These are phyloP conservation scores for Blastocystis sp. DNA, from an alignment of 352 stramenopile genomes.

Conservation along the genomic window DNA sequence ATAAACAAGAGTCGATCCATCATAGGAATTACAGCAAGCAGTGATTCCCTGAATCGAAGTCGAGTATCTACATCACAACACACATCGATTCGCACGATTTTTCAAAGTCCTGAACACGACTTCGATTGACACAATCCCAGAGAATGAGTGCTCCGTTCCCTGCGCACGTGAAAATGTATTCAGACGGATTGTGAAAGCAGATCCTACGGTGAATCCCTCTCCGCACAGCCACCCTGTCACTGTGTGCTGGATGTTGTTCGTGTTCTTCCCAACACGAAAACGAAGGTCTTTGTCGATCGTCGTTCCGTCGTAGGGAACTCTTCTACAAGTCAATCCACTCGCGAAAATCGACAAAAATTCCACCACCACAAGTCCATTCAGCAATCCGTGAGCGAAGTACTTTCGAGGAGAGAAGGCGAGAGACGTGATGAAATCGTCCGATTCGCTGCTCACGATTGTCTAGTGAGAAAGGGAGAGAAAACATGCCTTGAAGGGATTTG, in stretches of 20 bases:
- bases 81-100: not conserved
- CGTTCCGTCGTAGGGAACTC: not conserved
- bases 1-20: conserved; percentile 46
- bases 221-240: not conserved
- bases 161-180: not conserved
- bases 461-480: not conserved
- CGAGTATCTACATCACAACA: not conserved
- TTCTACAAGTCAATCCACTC: not conserved
- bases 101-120: not conserved
- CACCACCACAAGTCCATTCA: conserved; percentile 20
- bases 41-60: conserved; percentile 1
- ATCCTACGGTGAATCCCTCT: not conserved
- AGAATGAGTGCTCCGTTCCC: not conserved
- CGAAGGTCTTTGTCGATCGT: not conserved
- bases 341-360: not conserved
- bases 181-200: conserved; percentile 10
- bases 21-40: not conserved
- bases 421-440: not conserved
- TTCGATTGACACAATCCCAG: conserved; percentile 13
- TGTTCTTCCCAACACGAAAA: not conserved
- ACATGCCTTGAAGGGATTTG: not conserved
- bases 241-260: not conserved
- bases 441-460: not conserved
- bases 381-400: not conserved
- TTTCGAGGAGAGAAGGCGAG: conserved; percentile 15